These are phyloP conservation scores for Fusarium sambucinum DNA, from an alignment of 2,329 filamentous ascomycete genomes.

Conservation along the genomic window DNA sequence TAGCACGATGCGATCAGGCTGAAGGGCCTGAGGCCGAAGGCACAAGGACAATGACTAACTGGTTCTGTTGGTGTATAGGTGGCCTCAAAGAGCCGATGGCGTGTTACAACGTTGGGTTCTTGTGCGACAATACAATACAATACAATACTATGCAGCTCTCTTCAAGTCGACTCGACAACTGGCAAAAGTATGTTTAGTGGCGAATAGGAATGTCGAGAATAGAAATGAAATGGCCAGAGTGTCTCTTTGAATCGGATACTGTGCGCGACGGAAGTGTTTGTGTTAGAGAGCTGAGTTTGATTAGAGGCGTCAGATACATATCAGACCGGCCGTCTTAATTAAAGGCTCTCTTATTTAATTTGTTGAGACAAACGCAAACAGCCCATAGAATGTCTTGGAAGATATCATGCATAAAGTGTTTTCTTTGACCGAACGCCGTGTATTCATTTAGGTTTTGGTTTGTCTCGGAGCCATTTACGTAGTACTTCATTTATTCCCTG, in stretches of 20 bases:
- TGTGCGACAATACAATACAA: conserved; percentile 4
- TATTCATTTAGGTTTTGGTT: conserved; percentile 10
- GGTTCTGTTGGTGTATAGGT: conserved; percentile 20
- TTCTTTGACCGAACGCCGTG: conserved; percentile 1
- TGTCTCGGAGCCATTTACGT: neutral
- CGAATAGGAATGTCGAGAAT: neutral
- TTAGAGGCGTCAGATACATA: conserved; percentile 11
- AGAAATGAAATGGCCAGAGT: neutral
- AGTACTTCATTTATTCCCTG: neutral
- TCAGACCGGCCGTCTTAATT: neutral
- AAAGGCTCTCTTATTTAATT: neutral
- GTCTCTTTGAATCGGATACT: neutral
- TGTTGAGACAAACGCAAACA: neutral
- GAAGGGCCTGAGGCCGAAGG: conserved; percentile 3
- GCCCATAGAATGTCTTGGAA: neutral
- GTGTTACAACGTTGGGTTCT: conserved; percentile 14
- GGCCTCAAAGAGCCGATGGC: conserved; percentile 33
- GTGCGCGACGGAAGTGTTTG: conserved; percentile 3
- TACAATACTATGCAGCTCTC: conserved; percentile 8
- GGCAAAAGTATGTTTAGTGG: neutral
- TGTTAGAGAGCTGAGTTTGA: neutral
- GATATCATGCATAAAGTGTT: neutral
- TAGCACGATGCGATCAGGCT: conserved; percentile 31
- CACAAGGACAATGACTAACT: conserved; percentile 2
- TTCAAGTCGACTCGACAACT: conserved; percentile 12